phyloP scores from a whole-genome alignment of 495 filamentous ascomycete species.

The Ramalina peruviana region DNA sequence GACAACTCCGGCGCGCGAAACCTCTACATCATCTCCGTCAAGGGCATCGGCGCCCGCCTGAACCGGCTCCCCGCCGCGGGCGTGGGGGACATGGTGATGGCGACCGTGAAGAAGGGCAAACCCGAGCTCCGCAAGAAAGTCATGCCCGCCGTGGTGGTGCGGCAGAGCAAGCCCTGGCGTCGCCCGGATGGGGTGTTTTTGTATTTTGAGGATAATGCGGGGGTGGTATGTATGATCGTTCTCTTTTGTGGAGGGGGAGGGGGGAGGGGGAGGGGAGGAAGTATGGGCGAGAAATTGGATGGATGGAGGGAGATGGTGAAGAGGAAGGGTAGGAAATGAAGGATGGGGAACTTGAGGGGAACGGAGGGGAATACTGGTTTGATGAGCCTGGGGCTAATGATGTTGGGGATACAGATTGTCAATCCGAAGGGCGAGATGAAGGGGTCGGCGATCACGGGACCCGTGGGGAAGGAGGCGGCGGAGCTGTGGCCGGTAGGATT shows the following conservation, averaged over 20 bases:
- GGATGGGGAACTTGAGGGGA: no score
- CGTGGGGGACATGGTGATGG: conserved; percentile 99
- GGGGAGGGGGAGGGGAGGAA: not conserved
- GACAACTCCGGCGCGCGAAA: conserved; percentile 98
- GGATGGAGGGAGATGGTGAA: not conserved
- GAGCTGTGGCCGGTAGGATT: conserved; percentile 93
- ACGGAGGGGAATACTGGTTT: no score
- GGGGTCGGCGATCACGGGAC: conserved; percentile 96
- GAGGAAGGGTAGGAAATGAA: not conserved
- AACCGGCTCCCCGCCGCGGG: conserved; percentile 96
- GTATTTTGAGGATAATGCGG: conserved; percentile 99
- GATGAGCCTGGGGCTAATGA: no score
- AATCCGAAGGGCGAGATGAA: conserved; percentile 99
- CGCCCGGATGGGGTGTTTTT: conserved; percentile 93
- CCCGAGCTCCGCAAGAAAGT: conserved; percentile 99
- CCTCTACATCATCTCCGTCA: conserved; percentile 99
- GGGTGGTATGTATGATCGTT: conserved; percentile 58
- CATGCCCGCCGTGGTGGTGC: conserved; percentile 95
- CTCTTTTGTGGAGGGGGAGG: not conserved
- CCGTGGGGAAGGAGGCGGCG: conserved; percentile 98
- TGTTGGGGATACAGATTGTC: conserved; percentile 57
- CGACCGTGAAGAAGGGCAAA: conserved; percentile 99
- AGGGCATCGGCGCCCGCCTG: conserved; percentile 94
- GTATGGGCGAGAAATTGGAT: not conserved
- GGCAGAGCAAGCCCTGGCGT: conserved; percentile 98